These are phyloP conservation scores for Chloromonas sp. DNA, from an alignment of 163 green algal genomes.

Conservation along the genomic window DNA sequence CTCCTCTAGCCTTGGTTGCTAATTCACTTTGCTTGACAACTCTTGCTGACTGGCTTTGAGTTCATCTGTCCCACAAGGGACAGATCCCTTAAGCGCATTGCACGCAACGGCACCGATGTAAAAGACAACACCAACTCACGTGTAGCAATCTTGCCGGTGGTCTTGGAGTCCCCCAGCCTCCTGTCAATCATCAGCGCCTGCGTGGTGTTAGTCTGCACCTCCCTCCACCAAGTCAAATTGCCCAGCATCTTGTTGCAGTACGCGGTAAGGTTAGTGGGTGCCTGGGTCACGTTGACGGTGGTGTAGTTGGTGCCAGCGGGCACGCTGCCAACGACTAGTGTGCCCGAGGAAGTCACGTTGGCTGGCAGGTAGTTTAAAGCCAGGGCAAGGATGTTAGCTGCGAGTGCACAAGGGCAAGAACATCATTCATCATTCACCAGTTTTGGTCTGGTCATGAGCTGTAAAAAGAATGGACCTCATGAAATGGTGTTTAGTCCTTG, in stretches of 20 bases:
- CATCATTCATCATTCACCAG: too few species aligned
- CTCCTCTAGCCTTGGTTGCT: too few species aligned
- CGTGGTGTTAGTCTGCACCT: slow-evolving; percentile 13
- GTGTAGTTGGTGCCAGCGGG: slow-evolving; percentile 5
- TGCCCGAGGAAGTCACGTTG: not conserved
- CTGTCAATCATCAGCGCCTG: slow-evolving; percentile 21
- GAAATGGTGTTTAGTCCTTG: too few species aligned
- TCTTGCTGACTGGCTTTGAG: too few species aligned
- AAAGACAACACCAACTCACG: not conserved
- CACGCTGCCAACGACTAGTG: not conserved
- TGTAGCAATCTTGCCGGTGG: slow-evolving; percentile 36
- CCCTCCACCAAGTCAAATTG: not conserved
- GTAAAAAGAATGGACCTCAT: too few species aligned
- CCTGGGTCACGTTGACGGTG: slow-evolving; percentile 3
- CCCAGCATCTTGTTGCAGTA: slow-evolving; percentile 1
- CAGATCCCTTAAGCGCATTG: too few species aligned
- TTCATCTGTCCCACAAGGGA: too few species aligned
- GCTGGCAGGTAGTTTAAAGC: not conserved
- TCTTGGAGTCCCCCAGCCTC: slow-evolving; percentile 29
- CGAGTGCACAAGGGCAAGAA: too few species aligned
- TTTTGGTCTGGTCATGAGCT: too few species aligned
- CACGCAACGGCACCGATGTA: too few species aligned
- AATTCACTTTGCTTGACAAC: too few species aligned
- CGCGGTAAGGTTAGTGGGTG: not conserved
- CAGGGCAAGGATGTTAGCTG: too few species aligned